Conservation (phyloP, 768 basidiomycete genomes). For the Boletus barrowsii region DNA sequence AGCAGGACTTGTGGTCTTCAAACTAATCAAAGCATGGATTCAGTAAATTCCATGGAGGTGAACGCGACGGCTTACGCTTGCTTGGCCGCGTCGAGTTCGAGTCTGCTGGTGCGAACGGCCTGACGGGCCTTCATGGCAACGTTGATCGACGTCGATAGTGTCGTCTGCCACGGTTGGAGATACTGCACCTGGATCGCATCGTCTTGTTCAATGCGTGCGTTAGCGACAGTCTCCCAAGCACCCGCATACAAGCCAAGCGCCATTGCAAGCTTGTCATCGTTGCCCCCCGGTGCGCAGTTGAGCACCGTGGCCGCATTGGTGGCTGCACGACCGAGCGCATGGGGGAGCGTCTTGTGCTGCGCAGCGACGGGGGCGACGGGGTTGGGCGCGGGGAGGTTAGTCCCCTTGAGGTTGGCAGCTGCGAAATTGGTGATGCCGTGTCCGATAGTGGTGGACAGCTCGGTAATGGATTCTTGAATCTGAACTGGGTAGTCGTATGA, state of each 20-base stretch:
- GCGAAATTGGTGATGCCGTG: constrained; percentile 81
- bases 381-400: constrained; percentile 72
- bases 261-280: constrained; percentile 69
- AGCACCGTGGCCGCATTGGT: constrained; percentile 53
- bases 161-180: constrained; percentile 84
- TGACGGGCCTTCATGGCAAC: constrained; percentile 92
- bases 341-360: constrained; percentile 95
- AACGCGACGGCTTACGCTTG: constrained; percentile 56
- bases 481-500: constrained; percentile 88
- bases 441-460: constrained; percentile 67
- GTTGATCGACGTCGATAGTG: constrained; percentile 75
- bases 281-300: constrained; percentile 41
- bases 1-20: constrained; percentile 72
- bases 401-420: constrained; percentile 84
- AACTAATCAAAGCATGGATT: constrained; percentile 38
- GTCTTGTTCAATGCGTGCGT: constrained; percentile 81
- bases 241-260: constrained; percentile 76
- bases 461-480: constrained; percentile 77
- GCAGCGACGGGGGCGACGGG: constrained; percentile 52
- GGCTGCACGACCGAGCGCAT: constrained; percentile 85
- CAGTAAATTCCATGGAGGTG: background rate
- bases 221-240: constrained; percentile 82
- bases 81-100: constrained; percentile 90
- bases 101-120: constrained; percentile 71
- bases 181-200: constrained; percentile 61